Base-by-base conservation (phyloP, 352 stramenopile genomes). In the Pythium coloratum region DNA sequence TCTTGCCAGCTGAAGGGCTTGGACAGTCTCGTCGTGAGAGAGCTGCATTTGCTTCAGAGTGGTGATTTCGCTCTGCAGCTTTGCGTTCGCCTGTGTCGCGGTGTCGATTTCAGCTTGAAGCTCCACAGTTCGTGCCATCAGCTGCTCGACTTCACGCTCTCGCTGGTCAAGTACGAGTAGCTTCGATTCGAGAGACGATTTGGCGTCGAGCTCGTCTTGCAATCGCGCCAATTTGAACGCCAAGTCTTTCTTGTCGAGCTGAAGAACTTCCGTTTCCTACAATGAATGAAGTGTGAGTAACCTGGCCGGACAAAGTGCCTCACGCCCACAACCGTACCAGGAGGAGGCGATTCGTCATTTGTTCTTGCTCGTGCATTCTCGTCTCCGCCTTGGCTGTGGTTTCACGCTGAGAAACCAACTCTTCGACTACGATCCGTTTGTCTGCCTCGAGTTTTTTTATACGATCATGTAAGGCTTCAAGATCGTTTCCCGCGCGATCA, bases 1-100 rank as follows among this genome's bases (percentile, higher is more conserved):
- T 10, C 84, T 59, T 20, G 75, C 81, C n/a, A 88, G 77, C 51
- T 92, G 84, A 10, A 92, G 74, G 14, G 77, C 81, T 66, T 86
- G 81, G 4, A 92, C 84, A n/a, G 81, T 92, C 9, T 92, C 84
- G 38, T 92, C 84, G 16, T 92, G 75, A 7, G 84, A 92, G 6
- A 89, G 69, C 44, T 86, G 74, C 26, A 78, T 20, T 55, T 67
- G 56, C 36, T 49, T 60, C 10, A 82, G 50, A 26, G 49, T 70
- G 20, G 72, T 30, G 1, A 84, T 38, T 56, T 89, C 76, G 0
- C 63, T 55, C 54, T 76, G 70, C 18, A 77, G 30, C 16, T 64
- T 74, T 0, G 34, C 20, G 33, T 78, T 79, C n/a, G 58, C 30
- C 24, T 75, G 59, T 0, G 73, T 61, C 46, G 72, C 46, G 2